A percentile compares a stretch with the other conserved stretches of the same genome.
These are phyloP conservation scores for Didymella pinodella DNA, from an alignment of 2,329 filamentous ascomycete genomes.

Conservation along the genomic window DNA sequence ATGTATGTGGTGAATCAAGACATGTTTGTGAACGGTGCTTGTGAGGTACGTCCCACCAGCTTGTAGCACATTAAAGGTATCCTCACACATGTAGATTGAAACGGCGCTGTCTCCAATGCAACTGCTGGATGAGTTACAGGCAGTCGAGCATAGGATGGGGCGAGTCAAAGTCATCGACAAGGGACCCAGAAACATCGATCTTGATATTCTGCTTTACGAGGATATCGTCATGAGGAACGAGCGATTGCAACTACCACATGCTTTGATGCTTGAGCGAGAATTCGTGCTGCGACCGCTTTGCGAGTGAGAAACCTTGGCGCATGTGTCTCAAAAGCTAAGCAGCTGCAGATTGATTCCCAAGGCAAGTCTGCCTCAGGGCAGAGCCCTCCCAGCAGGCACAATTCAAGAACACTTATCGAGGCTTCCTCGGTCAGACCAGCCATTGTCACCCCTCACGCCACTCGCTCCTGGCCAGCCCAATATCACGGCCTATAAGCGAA, in stretches of 20 bases:
- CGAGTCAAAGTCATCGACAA: conserved; percentile 88
- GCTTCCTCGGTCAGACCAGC: conserved; percentile 46
- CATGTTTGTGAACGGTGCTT: conserved; percentile 89
- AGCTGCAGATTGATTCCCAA: conserved; percentile 37
- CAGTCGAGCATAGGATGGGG: conserved; percentile 81
- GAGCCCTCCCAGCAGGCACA: conserved; percentile 57
- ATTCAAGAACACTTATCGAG: conserved; percentile 45
- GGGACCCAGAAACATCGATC: conserved; percentile 90
- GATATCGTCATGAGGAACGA: conserved; percentile 70
- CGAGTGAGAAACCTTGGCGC: conserved; percentile 63
- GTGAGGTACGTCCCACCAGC: conserved; percentile 70
- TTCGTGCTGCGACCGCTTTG: conserved; percentile 90
- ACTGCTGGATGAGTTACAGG: conserved; percentile 81
- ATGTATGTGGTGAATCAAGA: conserved; percentile 96
- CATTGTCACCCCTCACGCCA: conserved; percentile 52
- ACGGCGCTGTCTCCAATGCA: conserved; percentile 77
- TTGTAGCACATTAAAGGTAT: background rate
- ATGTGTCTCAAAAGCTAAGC: conserved; percentile 17
- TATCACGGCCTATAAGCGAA: conserved; percentile 35
- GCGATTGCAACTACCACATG: conserved; percentile 84
- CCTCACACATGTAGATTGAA: conserved; percentile 68
- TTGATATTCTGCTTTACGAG: conserved; percentile 88
- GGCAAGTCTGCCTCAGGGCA: conserved; percentile 49
- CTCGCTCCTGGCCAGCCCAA: conserved; percentile 45
- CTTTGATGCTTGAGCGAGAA: conserved; percentile 85